Base-by-base conservation (phyloP, 2,329 filamentous ascomycete genomes). In the Annulohypoxylon truncatum region DNA sequence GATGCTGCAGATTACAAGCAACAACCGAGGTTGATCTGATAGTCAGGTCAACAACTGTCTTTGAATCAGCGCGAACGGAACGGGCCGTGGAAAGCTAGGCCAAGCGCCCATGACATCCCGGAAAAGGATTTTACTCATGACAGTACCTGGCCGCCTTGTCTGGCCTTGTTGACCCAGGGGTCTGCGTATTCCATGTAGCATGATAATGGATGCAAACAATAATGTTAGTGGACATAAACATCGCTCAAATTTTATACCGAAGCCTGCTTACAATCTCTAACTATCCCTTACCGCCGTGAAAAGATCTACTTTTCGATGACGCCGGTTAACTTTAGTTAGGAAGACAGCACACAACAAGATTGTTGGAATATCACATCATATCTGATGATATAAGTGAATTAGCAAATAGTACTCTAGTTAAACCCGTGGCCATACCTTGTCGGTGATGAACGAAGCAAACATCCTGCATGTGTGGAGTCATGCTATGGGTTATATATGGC, bases 71-170 rank as follows among this genome's bases (percentile, higher is more conserved):
- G 15, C 52, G 42, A 65, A 65, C 69, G 67, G 65, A 66, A 70
- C 69, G 67, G 69, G 65, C 67, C 69, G 67, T 70, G 46, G 44
- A 52, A 57, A 64, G 61, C 60, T 56, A 67, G 65, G 40, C 63
- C 65, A 55, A 48, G 55, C 52, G 47, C 55, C 61, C 56, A 61
- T 63, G 56, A 64, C 48, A 61, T 69, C 62, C 60, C 64, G 58
- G 61, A 58, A 58, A 63, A 40, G 60, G 38, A 40, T 64, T 54
- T 65, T 58, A n/a, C n/a, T 67, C 61, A 66, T 64, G 61, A 64
- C 60, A 61, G 59, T 40, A 56, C 67, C 65, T 66, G 69, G 71
- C 64, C 71, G 64, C 67, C 44, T 54, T 6, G 63, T 54, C 47
- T 29, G 66, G 65, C 64, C 68, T 60, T 51, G 62, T 69, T 61